Percentiles rank a stretch among this genome's conserved stretches.
Evolutionary conservation across 192 early-diverging fungal species (phyloP).

Genomic region (Umbelopsis sp.): DNA sequence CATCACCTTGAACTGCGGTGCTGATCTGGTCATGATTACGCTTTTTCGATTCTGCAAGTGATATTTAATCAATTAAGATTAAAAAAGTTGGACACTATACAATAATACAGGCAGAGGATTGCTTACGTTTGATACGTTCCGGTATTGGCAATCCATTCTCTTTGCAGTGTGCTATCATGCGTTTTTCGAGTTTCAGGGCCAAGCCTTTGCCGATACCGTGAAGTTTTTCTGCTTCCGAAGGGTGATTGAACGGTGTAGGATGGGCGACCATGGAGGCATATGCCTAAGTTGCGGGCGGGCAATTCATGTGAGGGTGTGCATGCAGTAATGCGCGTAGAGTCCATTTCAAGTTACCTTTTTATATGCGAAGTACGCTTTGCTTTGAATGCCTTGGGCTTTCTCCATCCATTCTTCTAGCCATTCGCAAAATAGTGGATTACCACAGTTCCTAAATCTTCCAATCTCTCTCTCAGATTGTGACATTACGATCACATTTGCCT

Average conservation of each 20-base stretch:
- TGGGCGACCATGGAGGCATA: slow-evolving; percentile 61
- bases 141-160: slow-evolving; percentile 53
- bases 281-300: slow-evolving; percentile 43
- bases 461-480: neutral
- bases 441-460: slow-evolving; percentile 42
- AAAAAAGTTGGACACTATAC: too few relatives aligned
- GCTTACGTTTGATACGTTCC: neutral
- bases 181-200: slow-evolving; percentile 52
- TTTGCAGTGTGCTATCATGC: slow-evolving; percentile 53
- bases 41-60: neutral
- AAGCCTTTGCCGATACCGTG: slow-evolving; percentile 66
- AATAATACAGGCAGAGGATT: neutral
- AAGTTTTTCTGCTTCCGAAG: slow-evolving; percentile 59
- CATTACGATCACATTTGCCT: neutral
- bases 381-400: slow-evolving; percentile 44
- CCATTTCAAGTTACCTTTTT: slow-evolving; percentile 42
- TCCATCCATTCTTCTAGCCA: slow-evolving; percentile 77
- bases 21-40: neutral
- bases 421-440: slow-evolving; percentile 65
- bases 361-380: slow-evolving; percentile 59
- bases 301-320: neutral
- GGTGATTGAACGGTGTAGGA: slow-evolving; percentile 59
- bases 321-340: neutral
- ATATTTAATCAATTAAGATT: neutral
- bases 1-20: neutral